A percentile compares a stretch with the other conserved stretches of the same genome.
These are phyloP conservation scores for Didymella glomerata DNA, from an alignment of 2,329 filamentous ascomycete species.

Conservation along the genomic window DNA sequence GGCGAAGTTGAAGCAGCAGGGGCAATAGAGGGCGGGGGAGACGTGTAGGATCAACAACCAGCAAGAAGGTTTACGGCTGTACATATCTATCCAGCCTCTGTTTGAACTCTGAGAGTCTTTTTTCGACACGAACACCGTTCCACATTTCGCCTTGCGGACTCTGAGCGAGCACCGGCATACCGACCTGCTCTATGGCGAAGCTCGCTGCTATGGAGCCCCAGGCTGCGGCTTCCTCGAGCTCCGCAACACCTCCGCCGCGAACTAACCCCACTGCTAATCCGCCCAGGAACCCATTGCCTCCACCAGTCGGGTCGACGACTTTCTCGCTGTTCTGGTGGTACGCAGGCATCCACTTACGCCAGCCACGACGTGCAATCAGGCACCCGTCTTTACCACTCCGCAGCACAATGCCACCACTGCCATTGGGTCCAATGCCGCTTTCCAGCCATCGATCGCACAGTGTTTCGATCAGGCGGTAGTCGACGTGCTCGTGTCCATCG, in stretches of 20 bases:
- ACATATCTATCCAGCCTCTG: conserved; percentile 50
- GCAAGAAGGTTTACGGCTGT: conserved; percentile 44
- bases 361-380: conserved; percentile 55
- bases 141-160: conserved; percentile 53
- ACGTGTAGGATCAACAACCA: conserved; percentile 8
- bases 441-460: conserved; percentile 52
- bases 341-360: conserved; percentile 75
- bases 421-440: conserved; percentile 47
- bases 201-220: conserved; percentile 87
- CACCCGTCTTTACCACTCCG: conserved; percentile 77
- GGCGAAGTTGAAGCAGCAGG: conserved; percentile 56
- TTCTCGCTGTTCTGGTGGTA: conserved; percentile 66
- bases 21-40: conserved; percentile 16
- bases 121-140: conserved; percentile 57
- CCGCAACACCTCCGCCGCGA: conserved; percentile 54
- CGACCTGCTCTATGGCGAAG: conserved; percentile 94
- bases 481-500: conserved; percentile 46
- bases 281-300: conserved; percentile 87
- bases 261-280: conserved; percentile 66
- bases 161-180: conserved; percentile 69
- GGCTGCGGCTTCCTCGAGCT: conserved; percentile 73
- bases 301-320: conserved; percentile 92
- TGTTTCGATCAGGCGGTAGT: conserved; percentile 52
- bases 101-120: conserved; percentile 55
- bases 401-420: conserved; percentile 68